A percentile compares a stretch with the other conserved stretches of the same genome.
These are phyloP conservation scores for Scheffersomyces lignosus DNA, from an alignment of 805 yeast genomes.

Conservation along the genomic window DNA sequence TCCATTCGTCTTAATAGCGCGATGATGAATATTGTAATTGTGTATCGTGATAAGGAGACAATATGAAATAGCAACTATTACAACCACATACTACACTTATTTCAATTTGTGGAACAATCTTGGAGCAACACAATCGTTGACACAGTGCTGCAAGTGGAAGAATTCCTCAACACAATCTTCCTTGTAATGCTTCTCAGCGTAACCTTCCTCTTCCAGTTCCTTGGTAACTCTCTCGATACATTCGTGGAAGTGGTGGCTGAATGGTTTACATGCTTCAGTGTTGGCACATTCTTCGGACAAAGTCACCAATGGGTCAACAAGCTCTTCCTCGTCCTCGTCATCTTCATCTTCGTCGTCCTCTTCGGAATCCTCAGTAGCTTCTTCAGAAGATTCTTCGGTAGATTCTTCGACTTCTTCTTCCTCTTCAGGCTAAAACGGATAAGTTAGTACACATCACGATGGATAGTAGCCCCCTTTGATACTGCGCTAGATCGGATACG, in stretches of 20 bases:
- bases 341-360: slow-evolving; percentile 61
- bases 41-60: no score
- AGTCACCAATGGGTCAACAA: slow-evolving; percentile 46
- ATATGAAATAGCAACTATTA: no score
- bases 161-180: slow-evolving; percentile 98
- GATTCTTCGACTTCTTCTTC: slow-evolving; percentile 26
- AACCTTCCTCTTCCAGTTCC: slow-evolving; percentile 81
- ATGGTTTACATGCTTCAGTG: slow-evolving; percentile 65
- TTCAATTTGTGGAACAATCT: slow-evolving; percentile 83
- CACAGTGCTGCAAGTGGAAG: slow-evolving; percentile 93
- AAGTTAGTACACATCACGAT: background rate
- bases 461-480: no score
- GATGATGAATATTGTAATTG: no score
- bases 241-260: slow-evolving; percentile 87
- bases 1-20: no score
- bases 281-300: slow-evolving; percentile 61
- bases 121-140: slow-evolving; percentile 91
- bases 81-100: no score
- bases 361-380: slow-evolving; percentile 48
- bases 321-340: slow-evolving; percentile 69
- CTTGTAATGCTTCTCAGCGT: slow-evolving; percentile 76
- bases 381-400: slow-evolving; percentile 36
- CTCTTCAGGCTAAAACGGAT: slow-evolving; percentile 27
- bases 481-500: no score
- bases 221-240: slow-evolving; percentile 93